Evolutionary conservation across 2,329 filamentous ascomycete species (phyloP), one percentile per base, ranked within the genome.

Genomic region (Leptographium procerum): DNA sequence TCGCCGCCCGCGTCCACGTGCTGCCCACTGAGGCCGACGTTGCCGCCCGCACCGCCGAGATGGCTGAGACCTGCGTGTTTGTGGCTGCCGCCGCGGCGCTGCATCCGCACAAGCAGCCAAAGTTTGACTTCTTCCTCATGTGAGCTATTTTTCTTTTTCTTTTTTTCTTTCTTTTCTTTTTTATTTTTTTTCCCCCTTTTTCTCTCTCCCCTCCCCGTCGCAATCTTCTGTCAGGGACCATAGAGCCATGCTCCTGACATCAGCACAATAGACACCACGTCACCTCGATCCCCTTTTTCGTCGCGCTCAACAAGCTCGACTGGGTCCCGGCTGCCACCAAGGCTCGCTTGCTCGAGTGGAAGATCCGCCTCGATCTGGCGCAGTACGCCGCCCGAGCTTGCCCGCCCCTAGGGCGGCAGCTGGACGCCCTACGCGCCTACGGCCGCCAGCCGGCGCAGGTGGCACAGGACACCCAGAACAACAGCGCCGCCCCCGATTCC

Each of bases 51-150:
- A 77, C 76, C 31, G 75, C 74, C 10, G 78, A 82, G 69, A 90
- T 95, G 85, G 84, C 86, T 53, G 85, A 92, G 63, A 76, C 81
- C 0, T 71, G 76, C 22, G 75, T 80, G 0, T 79, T 74, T 59
- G 69, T 78, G 34, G 74, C 76, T 2, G 69, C 76, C 0, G 70
- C 73, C 0, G 81, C 85, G 1, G 82, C 89, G 0, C 80, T 88
- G 64, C 75, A 80, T 33, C 81, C 82, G 0, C 75, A 77, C 1
- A 87, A 91, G 68, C 70, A 77, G 26, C 75, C 86, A 55, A 91
- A 87, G 68, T 84, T 89, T 68, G 91, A 96, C 69, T 96, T 96
- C 69, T 94, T 86, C 74, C 64, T 83, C 58, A 80, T 82, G 80
- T 77, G 64, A 70, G 77, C 4, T 7, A 16, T 19, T 16, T 11